phyloP scores from a whole-genome alignment of 2,329 filamentous ascomycete genomes.

The Fusarium hainanense region DNA sequence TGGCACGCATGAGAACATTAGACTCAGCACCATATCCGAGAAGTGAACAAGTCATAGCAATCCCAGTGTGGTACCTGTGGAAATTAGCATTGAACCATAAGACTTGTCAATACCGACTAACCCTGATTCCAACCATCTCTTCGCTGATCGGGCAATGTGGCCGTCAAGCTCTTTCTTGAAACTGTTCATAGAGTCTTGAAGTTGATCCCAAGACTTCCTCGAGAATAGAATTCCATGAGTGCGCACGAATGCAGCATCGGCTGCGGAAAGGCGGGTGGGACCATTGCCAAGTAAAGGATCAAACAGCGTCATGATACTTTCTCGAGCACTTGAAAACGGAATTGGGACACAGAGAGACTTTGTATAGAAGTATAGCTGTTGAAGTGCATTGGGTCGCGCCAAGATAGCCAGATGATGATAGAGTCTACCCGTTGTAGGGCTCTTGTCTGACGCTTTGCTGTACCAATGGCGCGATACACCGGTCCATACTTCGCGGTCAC shows the following conservation, averaged over 20 bases:
- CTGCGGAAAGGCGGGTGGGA: conserved; percentile 47
- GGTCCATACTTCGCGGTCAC: conserved; percentile 84
- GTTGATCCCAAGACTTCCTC: conserved; percentile 58
- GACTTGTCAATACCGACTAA: conserved; percentile 20
- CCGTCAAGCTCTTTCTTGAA: conserved; percentile 67
- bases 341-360: conserved; percentile 76
- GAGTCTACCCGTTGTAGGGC: conserved; percentile 78
- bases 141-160: conserved; percentile 64
- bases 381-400: conserved; percentile 73
- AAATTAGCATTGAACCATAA: background rate
- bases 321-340: conserved; percentile 74
- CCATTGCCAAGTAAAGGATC: conserved; percentile 63
- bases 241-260: conserved; percentile 72
- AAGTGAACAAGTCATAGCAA: conserved; percentile 48
- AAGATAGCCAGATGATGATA: conserved; percentile 91
- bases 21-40: conserved; percentile 53
- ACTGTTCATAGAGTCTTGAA: conserved; percentile 57
- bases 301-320: conserved; percentile 77
- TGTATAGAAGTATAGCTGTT: conserved; percentile 78
- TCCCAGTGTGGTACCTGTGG: conserved; percentile 49
- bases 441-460: conserved; percentile 79
- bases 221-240: conserved; percentile 74
- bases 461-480: conserved; percentile 87
- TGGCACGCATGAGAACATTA: conserved; percentile 59
- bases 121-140: conserved; percentile 65